Conservation (phyloP, 2,329 filamentous ascomycete genomes). For the Setomelanomma holmii region DNA sequence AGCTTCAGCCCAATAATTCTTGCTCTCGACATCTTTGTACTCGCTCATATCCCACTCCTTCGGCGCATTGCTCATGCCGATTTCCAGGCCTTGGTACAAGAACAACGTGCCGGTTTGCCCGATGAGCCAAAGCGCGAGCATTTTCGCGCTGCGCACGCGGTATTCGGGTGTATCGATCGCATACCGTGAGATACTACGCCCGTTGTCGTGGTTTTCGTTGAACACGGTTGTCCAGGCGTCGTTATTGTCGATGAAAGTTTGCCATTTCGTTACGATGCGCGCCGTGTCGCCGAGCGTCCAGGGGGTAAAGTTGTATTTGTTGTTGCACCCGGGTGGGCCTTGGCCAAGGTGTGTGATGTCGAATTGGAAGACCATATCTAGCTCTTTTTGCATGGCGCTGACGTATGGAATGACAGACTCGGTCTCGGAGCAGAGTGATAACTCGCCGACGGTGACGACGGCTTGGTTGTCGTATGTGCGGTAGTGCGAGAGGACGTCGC, state of each 20-base stretch:
- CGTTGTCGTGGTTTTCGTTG: slow-evolving; percentile 70
- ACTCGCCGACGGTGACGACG: slow-evolving; percentile 65
- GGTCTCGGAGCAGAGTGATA: slow-evolving; percentile 57
- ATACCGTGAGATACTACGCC: slow-evolving; percentile 63
- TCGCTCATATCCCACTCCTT: slow-evolving; percentile 57
- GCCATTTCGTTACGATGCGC: slow-evolving; percentile 53
- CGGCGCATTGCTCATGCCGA: slow-evolving; percentile 66
- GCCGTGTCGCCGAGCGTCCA: slow-evolving; percentile 56
- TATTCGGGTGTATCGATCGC: slow-evolving; percentile 56
- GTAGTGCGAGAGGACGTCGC: slow-evolving; percentile 62
- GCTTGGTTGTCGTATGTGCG: slow-evolving; percentile 50
- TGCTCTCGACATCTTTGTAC: slow-evolving; percentile 70
- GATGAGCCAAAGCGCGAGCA: slow-evolving; percentile 60
- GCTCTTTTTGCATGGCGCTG: slow-evolving; percentile 49
- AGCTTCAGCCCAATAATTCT: slow-evolving; percentile 51
- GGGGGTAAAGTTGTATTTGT: slow-evolving; percentile 37
- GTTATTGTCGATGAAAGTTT: slow-evolving; percentile 56
- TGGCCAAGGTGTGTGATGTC: slow-evolving; percentile 49
- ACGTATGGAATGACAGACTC: slow-evolving; percentile 54
- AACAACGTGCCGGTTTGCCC: slow-evolving; percentile 63
- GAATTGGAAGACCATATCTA: slow-evolving; percentile 60
- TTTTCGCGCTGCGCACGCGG: slow-evolving; percentile 58
- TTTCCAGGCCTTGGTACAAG: slow-evolving; percentile 68
- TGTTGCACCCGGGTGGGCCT: slow-evolving; percentile 40
- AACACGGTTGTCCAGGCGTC: slow-evolving; percentile 65